Evolutionary conservation across 139 green algal genomes (phyloP).

Genomic region (Chlamydomonas incerta): DNA sequence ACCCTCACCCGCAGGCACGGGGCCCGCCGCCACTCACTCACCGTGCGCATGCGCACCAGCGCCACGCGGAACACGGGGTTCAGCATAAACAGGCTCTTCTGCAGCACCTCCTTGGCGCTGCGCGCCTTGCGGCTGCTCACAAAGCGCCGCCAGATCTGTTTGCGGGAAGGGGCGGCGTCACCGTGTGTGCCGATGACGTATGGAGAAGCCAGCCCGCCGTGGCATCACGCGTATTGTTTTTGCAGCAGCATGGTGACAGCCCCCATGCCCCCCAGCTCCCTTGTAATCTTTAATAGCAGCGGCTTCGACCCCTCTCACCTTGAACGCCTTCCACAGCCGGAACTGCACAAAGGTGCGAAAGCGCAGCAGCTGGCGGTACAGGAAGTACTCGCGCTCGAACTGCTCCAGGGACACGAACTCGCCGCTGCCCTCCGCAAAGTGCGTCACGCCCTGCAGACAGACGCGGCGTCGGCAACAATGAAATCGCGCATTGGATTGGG

Average conservation of each 20-base stretch:
- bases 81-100: conserved; percentile 68
- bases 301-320: not conserved
- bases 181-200: not conserved
- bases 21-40: too few species aligned
- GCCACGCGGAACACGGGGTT: conserved; percentile 62
- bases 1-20: too few species aligned
- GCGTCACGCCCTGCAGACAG: conserved; percentile 68
- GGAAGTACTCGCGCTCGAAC: conserved; percentile 76
- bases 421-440: conserved; percentile 54
- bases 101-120: conserved; percentile 47
- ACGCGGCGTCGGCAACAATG: not conserved
- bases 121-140: conserved; percentile 61
- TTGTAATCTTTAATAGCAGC: too few species aligned
- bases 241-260: too few species aligned
- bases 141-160: conserved; percentile 60
- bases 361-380: conserved; percentile 68
- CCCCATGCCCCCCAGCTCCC: too few species aligned
- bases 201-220: too few species aligned
- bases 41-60: conserved; percentile 51
- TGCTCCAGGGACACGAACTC: conserved; percentile 71
- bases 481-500: not conserved
- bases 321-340: conserved; percentile 55
- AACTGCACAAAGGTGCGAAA: conserved; percentile 61
- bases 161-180: not conserved
- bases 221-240: too few species aligned